Base-by-base conservation (phyloP, 768 basidiomycete species). In the Termitomyces sp. region DNA sequence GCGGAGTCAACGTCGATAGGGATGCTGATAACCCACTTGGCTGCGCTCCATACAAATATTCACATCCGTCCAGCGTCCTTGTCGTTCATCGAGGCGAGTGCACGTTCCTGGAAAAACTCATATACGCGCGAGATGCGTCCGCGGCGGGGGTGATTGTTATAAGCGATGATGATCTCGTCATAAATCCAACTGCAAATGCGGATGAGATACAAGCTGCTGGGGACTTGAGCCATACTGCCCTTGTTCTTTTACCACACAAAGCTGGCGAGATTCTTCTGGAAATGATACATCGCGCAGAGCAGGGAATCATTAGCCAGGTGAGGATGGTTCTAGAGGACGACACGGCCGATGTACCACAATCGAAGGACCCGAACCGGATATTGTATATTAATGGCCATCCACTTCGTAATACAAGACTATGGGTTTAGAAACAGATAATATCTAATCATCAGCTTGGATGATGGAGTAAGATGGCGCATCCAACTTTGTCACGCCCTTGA, bases 401-500 rank as follows among this genome's bases (percentile, higher is more conserved):
- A 49, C 68, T 93, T 64, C 68, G 87, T 55, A 93, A 93, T 70
- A 89, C 90, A 60, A 79, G 84, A 64, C 65, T 92, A 65, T 65
- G 88, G 65, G 65, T 83, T 60, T 88, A 76, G 35, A 49, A 50
- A 37, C 7, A 42, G 21, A 42, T 38, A 54, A 43, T n/a, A n/a
- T 54, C 34, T 61, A 81, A 62, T 92, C 88, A 48, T 88, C 81
- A 55, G 77, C 73, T 70, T 97, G 83, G 57, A 97, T 76, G 68
- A 98, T 85, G 47, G 92, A 90, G 74, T 96, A 98, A 9, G 85
- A 74, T 2, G 93, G 91, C 32, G 92, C 93, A 64, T 92, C 82
- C 59, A 98, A 82, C 70, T 88, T 86, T 60, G 83, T 77, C 17
- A 77, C 68, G 8, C 88, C 92, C 62, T 89, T 85, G 63, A 93